Evolutionary conservation across 345 rosid genomes (phyloP).

Genomic region (Passiflora organensis): DNA sequence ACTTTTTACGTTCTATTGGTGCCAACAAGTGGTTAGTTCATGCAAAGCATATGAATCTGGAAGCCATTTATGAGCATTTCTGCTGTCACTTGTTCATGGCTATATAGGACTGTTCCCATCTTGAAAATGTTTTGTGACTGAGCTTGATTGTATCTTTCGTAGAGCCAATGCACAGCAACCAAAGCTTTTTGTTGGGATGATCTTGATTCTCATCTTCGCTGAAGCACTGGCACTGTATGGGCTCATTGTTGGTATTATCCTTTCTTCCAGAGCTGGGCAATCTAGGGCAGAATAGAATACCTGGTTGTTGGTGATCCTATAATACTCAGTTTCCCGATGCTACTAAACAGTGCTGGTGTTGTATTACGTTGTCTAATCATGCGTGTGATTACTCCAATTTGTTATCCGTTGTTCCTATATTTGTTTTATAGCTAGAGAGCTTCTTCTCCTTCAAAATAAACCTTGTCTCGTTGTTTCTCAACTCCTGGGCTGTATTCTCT

Average conservation of each 20-base stretch:
- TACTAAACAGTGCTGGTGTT: slow-evolving; percentile 2
- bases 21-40: too few relatives aligned
- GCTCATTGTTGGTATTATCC: slow-evolving; percentile 20
- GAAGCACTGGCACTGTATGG: slow-evolving; percentile 20
- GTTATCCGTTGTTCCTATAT: neutral
- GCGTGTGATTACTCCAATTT: slow-evolving; percentile 4
- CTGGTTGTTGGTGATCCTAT: slow-evolving; percentile 1
- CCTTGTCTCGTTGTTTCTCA: neutral
- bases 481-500: too few relatives aligned
- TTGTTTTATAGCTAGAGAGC: slow-evolving; percentile 4
- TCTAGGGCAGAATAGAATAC: slow-evolving; percentile 13
- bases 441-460: slow-evolving; percentile 3
- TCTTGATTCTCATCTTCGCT: slow-evolving; percentile 17
- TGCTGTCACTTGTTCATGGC: neutral
- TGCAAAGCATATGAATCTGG: too few relatives aligned
- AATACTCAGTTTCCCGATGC: slow-evolving; percentile 4
- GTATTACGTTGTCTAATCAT: neutral
- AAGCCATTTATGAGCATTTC: neutral
- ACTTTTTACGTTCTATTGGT: neutral
- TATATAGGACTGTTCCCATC: neutral
- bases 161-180: slow-evolving; percentile 21
- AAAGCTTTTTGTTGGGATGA: slow-evolving; percentile 21
- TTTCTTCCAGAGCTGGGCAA: slow-evolving; percentile 20
- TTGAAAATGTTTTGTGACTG: neutral
- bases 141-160: slow-evolving; percentile 2